Conservation (phyloP, 2,329 filamentous ascomycete genomes). For the Aspergillus sojae region DNA sequence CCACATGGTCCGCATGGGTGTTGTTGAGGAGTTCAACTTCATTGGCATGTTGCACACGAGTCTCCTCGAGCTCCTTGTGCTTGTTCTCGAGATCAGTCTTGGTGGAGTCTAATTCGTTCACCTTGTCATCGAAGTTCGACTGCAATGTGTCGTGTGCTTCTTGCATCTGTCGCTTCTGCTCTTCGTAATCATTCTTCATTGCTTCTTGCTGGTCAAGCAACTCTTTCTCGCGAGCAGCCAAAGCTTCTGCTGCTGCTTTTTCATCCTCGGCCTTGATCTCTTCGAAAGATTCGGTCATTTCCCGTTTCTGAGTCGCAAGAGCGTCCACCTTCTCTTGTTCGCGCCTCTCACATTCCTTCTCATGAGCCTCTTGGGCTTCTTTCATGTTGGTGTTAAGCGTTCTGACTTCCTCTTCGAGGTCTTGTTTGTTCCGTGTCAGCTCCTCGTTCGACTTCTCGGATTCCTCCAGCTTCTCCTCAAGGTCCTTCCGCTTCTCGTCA, state of each 20-base stretch:
- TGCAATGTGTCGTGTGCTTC: conserved; percentile 40
- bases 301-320: conserved; percentile 47
- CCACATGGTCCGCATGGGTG: conserved; percentile 30
- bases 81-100: conserved; percentile 21
- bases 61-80: conserved; percentile 29
- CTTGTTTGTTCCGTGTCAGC: conserved; percentile 48
- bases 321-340: conserved; percentile 37
- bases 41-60: conserved; percentile 26
- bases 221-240: conserved; percentile 45
- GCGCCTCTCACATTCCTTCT: conserved; percentile 37
- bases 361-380: conserved; percentile 49
- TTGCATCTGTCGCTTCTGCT: conserved; percentile 42
- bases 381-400: conserved; percentile 41
- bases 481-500: conserved; percentile 56
- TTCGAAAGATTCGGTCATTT: conserved; percentile 52
- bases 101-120: conserved; percentile 38
- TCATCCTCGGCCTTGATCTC: conserved; percentile 49
- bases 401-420: conserved; percentile 46
- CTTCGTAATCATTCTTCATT: conserved; percentile 38
- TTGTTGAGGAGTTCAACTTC: conserved; percentile 30
- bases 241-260: conserved; percentile 39
- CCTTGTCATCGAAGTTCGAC: conserved; percentile 38
- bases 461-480: conserved; percentile 50
- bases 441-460: conserved; percentile 49
- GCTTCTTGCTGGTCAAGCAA: conserved; percentile 44